Evolutionary conservation across 1,284 basidiomycete genomes (phyloP), one percentile per base, ranked within the genome.

Genomic region (Boletus sp.): DNA sequence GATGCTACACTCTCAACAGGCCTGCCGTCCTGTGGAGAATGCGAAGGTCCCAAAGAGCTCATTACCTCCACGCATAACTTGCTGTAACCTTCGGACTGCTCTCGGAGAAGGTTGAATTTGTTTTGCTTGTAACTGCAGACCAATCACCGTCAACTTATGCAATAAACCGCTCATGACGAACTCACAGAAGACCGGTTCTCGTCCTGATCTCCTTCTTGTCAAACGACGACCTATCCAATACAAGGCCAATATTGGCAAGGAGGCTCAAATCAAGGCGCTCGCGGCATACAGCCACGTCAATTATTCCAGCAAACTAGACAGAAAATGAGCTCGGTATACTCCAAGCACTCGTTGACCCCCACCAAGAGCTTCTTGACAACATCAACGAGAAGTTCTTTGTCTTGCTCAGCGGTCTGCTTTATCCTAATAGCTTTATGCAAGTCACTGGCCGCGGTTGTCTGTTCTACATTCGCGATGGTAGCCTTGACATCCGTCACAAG

Each of bases 31-130:
- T 68, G 67, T 29, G 75, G 61, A 14, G 78, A 81, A 68, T 90
- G 83, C 10, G 88, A 70, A 20, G 84, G 82, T 5, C 89, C 89
- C 42, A 94, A 72, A 55, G 81, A 83, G 47, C 83, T 84, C 9
- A 91, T 84, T 34, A 98, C 72, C 62, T 94, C 91, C 8, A 88
- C 82, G 26, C 88, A 82, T 29, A 99, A 80, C 61, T 94, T 94
- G 60, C 91, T 91, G 71, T 94, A 99, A 5, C 96, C 96, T 72
- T 99, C 94, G 1, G 92, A 94, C 58, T 96, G 92, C 70, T 99
- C 96, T 34, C 96, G 88, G 9, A 98, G 78, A 27, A 99, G 79
- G 61, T 99, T 99, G 75, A 94, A 97, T 69, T 97, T 98, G 70
- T 94, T 94, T 68, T 99, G 96, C 68, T 95, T 97, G 77, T 95